phyloP scores from a whole-genome alignment of 129 eudicot species.

The Flaveria robusta region DNA sequence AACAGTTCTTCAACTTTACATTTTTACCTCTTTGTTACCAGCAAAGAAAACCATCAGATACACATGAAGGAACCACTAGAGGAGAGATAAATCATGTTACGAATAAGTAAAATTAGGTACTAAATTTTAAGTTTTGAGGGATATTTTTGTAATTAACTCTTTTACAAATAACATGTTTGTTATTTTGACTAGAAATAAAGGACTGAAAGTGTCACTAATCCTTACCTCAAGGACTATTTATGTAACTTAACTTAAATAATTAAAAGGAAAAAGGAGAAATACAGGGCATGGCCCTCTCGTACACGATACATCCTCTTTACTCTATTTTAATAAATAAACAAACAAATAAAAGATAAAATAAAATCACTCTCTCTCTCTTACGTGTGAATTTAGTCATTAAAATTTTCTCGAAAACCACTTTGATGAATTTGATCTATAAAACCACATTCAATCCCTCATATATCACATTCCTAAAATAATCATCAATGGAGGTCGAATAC shows the following conservation, averaged over 20 bases:
- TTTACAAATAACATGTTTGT: neutral
- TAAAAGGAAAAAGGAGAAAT: neutral
- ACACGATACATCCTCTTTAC: slow-evolving; percentile 30
- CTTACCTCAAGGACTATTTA: neutral
- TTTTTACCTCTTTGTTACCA: no score
- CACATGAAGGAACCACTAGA: no score
- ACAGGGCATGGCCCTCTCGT: slow-evolving; percentile 28
- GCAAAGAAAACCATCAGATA: no score
- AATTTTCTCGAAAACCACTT: slow-evolving; percentile 9
- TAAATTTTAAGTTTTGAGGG: no score
- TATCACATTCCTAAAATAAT: neutral
- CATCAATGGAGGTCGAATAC: slow-evolving; percentile 67
- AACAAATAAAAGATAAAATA: neutral
- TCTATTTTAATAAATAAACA: neutral
- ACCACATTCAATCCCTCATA: neutral
- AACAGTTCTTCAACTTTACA: no score
- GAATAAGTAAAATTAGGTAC: no score
- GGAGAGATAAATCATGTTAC: no score
- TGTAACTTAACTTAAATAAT: neutral
- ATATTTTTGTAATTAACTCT: no score
- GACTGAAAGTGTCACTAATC: neutral
- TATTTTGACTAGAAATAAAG: neutral
- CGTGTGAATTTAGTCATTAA: slow-evolving; percentile 24
- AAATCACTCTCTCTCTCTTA: slow-evolving; percentile 28
- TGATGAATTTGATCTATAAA: slow-evolving; percentile 10